Percentiles rank a stretch among this genome's conserved stretches.
These are phyloP conservation scores for Tephrocybe sp. DNA, from an alignment of 768 basidiomycete genomes.

Conservation along the genomic window DNA sequence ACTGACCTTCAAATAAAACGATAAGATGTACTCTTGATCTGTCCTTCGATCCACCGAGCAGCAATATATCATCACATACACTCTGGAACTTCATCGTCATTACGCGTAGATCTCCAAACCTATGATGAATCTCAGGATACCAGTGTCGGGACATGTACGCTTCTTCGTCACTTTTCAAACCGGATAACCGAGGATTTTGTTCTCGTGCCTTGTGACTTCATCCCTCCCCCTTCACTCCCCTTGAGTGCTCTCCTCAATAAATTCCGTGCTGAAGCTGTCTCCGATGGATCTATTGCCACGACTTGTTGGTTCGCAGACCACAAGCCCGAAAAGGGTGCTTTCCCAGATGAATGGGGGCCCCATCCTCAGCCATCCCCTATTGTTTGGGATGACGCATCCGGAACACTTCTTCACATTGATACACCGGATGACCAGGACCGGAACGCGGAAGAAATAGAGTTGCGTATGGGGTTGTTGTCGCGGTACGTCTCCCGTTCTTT, in stretches of 20 bases:
- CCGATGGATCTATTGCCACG: constrained; percentile 63
- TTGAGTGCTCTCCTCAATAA: constrained; percentile 74
- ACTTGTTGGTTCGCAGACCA: constrained; percentile 62
- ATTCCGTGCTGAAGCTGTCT: constrained; percentile 72
- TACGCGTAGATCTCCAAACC: constrained; percentile 77
- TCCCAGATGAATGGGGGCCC: constrained; percentile 70
- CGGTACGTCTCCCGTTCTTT: constrained; percentile 48
- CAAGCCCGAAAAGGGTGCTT: constrained; percentile 51
- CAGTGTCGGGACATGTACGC: constrained; percentile 67
- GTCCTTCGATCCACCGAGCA: constrained; percentile 73
- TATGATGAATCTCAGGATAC: constrained; percentile 73
- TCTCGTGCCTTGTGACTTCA: constrained; percentile 88
- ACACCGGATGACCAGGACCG: constrained; percentile 67
- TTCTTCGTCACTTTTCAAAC: constrained; percentile 74
- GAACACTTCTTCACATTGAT: constrained; percentile 73
- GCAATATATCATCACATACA: constrained; percentile 84
- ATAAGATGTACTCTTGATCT: constrained; percentile 84
- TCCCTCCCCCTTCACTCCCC: constrained; percentile 73
- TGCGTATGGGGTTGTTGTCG: constrained; percentile 75
- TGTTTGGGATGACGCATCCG: constrained; percentile 65
- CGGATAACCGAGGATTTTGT: constrained; percentile 87
- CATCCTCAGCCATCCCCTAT: constrained; percentile 47
- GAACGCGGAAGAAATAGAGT: constrained; percentile 68
- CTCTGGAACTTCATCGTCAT: constrained; percentile 68
- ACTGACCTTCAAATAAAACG: constrained; percentile 11